Base-by-base conservation (phyloP, 768 basidiomycete genomes). In the Rubroboletus pulcherrimus region DNA sequence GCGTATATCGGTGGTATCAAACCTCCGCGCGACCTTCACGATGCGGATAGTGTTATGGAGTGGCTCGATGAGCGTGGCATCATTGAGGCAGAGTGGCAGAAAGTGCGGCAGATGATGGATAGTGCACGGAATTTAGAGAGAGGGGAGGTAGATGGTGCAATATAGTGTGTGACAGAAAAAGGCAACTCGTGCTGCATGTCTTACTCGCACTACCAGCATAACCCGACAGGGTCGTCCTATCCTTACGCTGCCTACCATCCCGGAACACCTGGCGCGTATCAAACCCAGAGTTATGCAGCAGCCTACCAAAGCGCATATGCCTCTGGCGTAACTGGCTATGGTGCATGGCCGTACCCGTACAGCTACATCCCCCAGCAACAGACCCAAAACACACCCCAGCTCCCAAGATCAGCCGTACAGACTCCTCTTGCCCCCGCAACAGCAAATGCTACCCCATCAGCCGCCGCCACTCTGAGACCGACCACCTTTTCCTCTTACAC, bases 21-120 rank as follows among this genome's bases (percentile, higher is more conserved):
- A 53, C 87, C 87, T 19, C 91, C 91, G 0, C 70, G 82, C 39
- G 84, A 92, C 62, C 73, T 86, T 34, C 68, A 75, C 12, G 83
- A 92, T 62, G 87, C 86, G n/a, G 89, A 93, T 63, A 82, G 73
- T n/a, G 75, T 92, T 37, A 86, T 86, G 73, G 87, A 89, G 24
- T 91, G 89, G 89, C 77, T 93, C 10, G 90, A 91, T 56, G 71
- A 83, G 57, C 78, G 89, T 35, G 78, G 79, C 17, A 68, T 89
- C 41, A 84, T 92, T 54, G 80, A 85, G 17, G 73, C 73, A 55
- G 84, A 88, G 63, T 92, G 88, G 88, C 77, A 79, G 53, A 85
- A 77, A 61, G 67, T 92, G 49, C 84, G 88, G 59, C 72, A 75
- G 34, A 79, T 91, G 77, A 89, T 91, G 86, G 85, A 89, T 26